These are phyloP conservation scores for Clathrospora elynae DNA, from an alignment of 2,329 filamentous ascomycete species.

Conservation along the genomic window DNA sequence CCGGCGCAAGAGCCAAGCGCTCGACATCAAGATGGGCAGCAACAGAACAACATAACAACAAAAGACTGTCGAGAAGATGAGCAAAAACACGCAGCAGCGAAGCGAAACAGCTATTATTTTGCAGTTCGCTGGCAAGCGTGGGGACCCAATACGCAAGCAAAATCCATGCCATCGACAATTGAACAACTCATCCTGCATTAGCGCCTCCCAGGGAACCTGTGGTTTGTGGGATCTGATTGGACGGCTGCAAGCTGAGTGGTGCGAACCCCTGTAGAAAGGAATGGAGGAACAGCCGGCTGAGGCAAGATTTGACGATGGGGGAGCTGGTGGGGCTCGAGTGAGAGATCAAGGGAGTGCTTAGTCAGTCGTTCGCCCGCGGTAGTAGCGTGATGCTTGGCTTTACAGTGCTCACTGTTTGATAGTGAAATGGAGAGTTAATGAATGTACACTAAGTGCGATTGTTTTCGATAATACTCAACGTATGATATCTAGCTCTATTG, in stretches of 20 bases:
- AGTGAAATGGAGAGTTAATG: too few relatives aligned
- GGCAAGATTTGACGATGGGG: constrained; percentile 4
- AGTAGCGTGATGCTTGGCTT: too few relatives aligned
- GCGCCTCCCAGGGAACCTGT: constrained; percentile 37
- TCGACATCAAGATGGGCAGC: neutral
- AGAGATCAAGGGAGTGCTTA: too few relatives aligned
- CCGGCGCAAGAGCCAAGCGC: too few relatives aligned
- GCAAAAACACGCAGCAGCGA: constrained; percentile 6
- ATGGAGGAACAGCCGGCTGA: constrained; percentile 8
- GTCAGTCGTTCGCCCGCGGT: too few relatives aligned
- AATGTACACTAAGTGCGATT: too few relatives aligned
- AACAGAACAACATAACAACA: constrained; percentile 1
- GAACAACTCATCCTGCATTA: constrained; percentile 50
- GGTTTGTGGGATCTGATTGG: constrained; percentile 30
- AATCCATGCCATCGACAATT: constrained; percentile 38
- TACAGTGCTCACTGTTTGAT: too few relatives aligned
- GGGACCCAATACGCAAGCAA: constrained; percentile 31
- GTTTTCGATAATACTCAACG: too few relatives aligned
- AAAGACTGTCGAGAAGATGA: constrained; percentile 12
- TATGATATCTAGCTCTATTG: too few relatives aligned
- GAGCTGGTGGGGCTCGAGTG: neutral
- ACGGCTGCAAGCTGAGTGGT: constrained; percentile 4
- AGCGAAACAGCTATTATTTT: constrained; percentile 34
- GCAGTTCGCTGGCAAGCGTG: constrained; percentile 26
- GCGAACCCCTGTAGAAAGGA: constrained; percentile 11